Evolutionary conservation across 1,284 basidiomycete species (phyloP).

Genomic region (Cryptococcus depauperatus): DNA sequence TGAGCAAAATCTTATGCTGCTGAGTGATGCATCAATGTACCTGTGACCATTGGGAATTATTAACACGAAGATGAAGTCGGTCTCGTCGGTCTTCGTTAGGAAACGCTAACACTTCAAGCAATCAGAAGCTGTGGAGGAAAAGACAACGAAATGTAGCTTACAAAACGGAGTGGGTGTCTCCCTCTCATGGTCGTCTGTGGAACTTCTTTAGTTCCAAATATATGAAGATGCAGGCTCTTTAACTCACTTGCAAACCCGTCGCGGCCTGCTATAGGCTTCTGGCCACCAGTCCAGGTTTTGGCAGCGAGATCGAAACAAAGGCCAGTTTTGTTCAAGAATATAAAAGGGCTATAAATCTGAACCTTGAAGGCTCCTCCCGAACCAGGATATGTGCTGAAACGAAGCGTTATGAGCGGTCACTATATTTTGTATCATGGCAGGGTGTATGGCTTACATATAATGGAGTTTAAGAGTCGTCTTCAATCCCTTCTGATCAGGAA

Average conservation of each 20-base stretch:
- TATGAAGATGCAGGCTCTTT: neutral
- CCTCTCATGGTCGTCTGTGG: slow-evolving; percentile 51
- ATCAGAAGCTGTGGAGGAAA: too few species aligned
- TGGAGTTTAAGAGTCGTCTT: slow-evolving; percentile 79
- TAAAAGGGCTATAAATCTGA: slow-evolving; percentile 88
- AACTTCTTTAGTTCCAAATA: neutral
- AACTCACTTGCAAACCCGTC: slow-evolving; percentile 38
- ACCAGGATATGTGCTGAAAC: slow-evolving; percentile 69
- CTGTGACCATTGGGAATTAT: slow-evolving; percentile 83
- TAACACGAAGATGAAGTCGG: slow-evolving; percentile 73
- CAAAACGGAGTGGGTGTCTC: slow-evolving; percentile 63
- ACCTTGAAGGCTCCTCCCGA: slow-evolving; percentile 98
- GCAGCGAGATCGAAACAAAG: slow-evolving; percentile 72
- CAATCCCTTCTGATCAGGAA: slow-evolving; percentile 68
- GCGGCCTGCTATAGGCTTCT: slow-evolving; percentile 81
- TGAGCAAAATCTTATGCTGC: slow-evolving; percentile 1
- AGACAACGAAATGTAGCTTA: too few species aligned
- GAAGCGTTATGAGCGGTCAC: too few species aligned
- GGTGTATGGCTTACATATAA: slow-evolving; percentile 59
- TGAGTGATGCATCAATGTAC: slow-evolving; percentile 48
- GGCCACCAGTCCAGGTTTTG: slow-evolving; percentile 61
- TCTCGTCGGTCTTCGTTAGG: slow-evolving; percentile 67
- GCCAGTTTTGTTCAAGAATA: slow-evolving; percentile 89
- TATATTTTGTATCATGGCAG: too few species aligned
- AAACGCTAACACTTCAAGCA: slow-evolving; percentile 77